These are phyloP conservation scores for Wickerhamiella bombiphila DNA, from an alignment of 805 yeast genomes.

Conservation along the genomic window DNA sequence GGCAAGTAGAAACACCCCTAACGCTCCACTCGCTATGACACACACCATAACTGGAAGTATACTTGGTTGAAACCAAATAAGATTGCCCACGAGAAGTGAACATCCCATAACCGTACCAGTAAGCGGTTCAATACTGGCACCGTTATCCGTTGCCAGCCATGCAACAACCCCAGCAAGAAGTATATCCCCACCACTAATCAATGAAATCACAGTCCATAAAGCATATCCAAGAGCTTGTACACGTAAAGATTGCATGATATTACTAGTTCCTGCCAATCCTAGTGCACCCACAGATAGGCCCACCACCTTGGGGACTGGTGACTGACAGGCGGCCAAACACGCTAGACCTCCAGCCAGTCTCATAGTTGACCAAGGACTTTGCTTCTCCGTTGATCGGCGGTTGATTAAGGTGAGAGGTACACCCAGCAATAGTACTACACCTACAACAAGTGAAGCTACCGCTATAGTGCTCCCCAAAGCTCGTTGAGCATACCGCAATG, in stretches of 20 bases:
- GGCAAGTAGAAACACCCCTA: constrained; percentile 21
- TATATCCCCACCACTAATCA: constrained; percentile 3
- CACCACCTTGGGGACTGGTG: neutral
- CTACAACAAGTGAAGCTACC: constrained; percentile 6
- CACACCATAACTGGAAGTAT: constrained; percentile 11
- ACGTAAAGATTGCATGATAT: neutral
- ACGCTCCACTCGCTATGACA: constrained; percentile 19
- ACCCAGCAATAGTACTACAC: constrained; percentile 5
- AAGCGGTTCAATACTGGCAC: constrained; percentile 4
- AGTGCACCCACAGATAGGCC: neutral
- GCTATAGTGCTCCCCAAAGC: neutral
- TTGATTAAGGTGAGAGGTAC: constrained; percentile 1
- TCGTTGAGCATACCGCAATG: constrained; percentile 1
- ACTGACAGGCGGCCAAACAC: neutral
- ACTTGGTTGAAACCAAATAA: constrained; percentile 6
- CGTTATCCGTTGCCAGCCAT: constrained; percentile 5
- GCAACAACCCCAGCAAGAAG: constrained; percentile 4
- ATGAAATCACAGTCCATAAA: neutral
- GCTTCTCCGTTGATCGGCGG: neutral
- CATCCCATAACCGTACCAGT: constrained; percentile 2
- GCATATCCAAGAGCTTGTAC: neutral
- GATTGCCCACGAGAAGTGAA: constrained; percentile 9
- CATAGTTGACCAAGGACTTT: neutral
- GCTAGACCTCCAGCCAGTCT: neutral
- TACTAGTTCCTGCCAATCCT: neutral